A percentile compares a stretch with the other conserved stretches of the same genome.
phyloP scores from a whole-genome alignment of 257 asterid species.

The Solanum gracilifrons region DNA sequence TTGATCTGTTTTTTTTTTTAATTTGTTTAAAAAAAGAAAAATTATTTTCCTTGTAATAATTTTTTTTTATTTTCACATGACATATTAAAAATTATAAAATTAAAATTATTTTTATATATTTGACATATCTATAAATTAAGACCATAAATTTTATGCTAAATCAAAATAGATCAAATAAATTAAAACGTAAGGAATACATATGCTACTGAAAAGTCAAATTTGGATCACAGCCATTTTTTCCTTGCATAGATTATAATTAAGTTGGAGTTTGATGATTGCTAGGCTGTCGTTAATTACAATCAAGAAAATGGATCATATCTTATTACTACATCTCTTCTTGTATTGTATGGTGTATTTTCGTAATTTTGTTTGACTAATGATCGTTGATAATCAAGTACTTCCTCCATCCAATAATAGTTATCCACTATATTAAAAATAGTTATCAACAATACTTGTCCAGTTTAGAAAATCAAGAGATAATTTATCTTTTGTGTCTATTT shows the following conservation, averaged over 20 bases:
- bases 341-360: not conserved
- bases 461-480: no score
- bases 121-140: not conserved
- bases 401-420: accelerated
- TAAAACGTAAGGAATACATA: not conserved
- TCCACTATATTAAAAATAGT: no score
- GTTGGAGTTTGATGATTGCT: not conserved
- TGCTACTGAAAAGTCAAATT: not conserved
- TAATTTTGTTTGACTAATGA: not conserved
- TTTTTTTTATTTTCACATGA: not conserved
- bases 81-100: not conserved
- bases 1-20: not conserved
- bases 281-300: not conserved
- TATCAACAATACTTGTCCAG: no score
- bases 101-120: not conserved
- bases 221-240: not conserved
- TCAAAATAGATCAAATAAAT: not conserved
- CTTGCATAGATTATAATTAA: not conserved
- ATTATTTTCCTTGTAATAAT: not conserved
- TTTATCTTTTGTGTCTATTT: no score
- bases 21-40: not conserved
- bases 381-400: not conserved
- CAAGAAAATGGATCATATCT: not conserved
- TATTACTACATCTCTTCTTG: not conserved
- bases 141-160: not conserved